phyloP scores from a whole-genome alignment of 192 early-diverging fungal genomes.

The Haplosporangium gracile region DNA sequence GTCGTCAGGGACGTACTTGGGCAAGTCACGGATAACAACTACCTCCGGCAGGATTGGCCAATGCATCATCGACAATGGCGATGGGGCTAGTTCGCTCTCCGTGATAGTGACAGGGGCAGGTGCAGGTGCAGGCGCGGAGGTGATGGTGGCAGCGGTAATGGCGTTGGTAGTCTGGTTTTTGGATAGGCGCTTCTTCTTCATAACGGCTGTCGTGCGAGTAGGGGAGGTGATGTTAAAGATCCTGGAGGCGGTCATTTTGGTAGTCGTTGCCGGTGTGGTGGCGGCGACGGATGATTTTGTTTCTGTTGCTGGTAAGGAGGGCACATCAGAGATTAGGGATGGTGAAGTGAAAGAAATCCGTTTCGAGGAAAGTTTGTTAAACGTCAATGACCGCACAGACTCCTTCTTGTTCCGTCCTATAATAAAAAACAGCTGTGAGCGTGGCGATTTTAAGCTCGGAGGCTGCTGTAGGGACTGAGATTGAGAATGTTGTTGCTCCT shows the following conservation, averaged over 20 bases:
- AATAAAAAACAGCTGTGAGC: background rate
- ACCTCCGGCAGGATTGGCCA: conserved; percentile 11
- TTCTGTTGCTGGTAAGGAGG: background rate
- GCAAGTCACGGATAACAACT: conserved; percentile 2
- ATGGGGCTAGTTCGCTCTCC: background rate
- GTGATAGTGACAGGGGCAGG: too few relatives aligned
- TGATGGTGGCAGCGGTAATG: background rate
- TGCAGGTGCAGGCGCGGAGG: background rate
- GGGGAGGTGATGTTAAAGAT: background rate
- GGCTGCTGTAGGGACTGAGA: background rate
- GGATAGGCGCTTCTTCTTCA: background rate
- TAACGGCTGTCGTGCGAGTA: background rate
- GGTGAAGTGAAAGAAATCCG: background rate
- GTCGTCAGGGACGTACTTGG: conserved; percentile 13
- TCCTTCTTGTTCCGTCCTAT: background rate
- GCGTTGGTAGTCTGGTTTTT: background rate
- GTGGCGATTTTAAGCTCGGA: background rate
- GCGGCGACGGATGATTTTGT: background rate
- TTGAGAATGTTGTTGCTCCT: background rate
- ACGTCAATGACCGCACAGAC: background rate
- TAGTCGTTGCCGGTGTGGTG: background rate
- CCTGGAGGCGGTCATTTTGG: background rate
- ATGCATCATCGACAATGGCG: background rate
- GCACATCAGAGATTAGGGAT: background rate
- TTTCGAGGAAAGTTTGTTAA: background rate